Base-by-base conservation (phyloP, 805 yeast species). In the Metschnikowia continentalis region DNA sequence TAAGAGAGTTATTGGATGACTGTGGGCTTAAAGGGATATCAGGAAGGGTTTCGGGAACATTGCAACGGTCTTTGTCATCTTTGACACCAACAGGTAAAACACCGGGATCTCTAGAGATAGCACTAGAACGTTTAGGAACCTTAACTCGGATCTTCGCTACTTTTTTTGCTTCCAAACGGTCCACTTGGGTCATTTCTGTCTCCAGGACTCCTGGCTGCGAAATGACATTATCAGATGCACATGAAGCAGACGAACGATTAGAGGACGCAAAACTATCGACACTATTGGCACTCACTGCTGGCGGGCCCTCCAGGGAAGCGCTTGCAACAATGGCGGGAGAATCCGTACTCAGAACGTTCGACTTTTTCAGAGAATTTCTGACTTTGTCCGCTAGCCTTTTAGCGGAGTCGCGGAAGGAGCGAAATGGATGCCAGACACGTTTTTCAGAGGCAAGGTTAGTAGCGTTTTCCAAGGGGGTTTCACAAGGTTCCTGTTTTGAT, bases 191-290 rank as follows among this genome's bases (percentile, higher is more conserved):
- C 30, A 7, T 6, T 8, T 32, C 43, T 7, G 43, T 40, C 20
- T 40, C 33, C 43, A 11, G 20, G n/a, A 40, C 43, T 40, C 43
- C 33, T 26, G 43, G 43, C 43, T 40, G 43, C 43, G 43, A 40
- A 40, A 23, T 40, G 43, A 40, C 38, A 22, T 15, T 17, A 32
- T 42, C 46, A 20, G 30, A 42, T 19, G 22, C 38, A 32, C 30
- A 6, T 8, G 46, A 42, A n/a, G 5, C 32, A 20, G 38, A 15
- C 26, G 33, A 7, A 32, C 15, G 11, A 32, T 15, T 23, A 14
- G n/a, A 15, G 13, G 33, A 17, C 47, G n/a, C 15, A 15, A 14
- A 19, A 42, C 23, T 32, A 26, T 15, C 37, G 26, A 42, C 45
- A 42, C 45, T 19, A 26, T 36, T 17, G 32, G 40, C 15, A 35